These are phyloP conservation scores for Acidomyces sp. DNA, from an alignment of 495 filamentous ascomycete species.

Conservation along the genomic window DNA sequence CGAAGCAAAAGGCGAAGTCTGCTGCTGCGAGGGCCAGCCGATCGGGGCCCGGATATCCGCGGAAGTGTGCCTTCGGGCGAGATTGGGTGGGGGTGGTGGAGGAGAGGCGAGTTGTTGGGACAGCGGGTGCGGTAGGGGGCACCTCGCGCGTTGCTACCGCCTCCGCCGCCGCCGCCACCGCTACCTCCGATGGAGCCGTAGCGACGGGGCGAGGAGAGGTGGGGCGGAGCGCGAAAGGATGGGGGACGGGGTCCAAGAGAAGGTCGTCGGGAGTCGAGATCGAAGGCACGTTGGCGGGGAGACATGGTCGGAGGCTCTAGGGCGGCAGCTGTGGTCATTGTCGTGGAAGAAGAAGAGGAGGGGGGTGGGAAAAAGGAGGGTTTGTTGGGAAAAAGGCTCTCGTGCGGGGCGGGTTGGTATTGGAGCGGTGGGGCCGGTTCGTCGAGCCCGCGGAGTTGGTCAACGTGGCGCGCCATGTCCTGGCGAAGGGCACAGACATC, in stretches of 20 bases:
- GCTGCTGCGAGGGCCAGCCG: no score
- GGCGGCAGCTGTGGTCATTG: no score
- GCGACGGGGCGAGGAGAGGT: constrained; percentile 63
- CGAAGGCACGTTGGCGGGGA: constrained; percentile 78
- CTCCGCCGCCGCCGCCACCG: no score
- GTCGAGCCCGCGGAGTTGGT: constrained; percentile 56
- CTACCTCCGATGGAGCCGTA: constrained; percentile 73
- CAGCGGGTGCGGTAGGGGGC: constrained; percentile 48
- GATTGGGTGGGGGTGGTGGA: constrained; percentile 65
- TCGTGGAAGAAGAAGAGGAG: no score
- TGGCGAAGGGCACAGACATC: constrained; percentile 66
- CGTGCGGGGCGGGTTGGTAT: no score
- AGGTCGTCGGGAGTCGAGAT: constrained; percentile 65
- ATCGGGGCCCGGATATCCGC: constrained; percentile 97
- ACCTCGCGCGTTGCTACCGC: constrained; percentile 58
- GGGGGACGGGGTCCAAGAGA: constrained; percentile 39
- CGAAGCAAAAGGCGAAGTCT: constrained; percentile 64
- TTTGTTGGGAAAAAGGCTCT: constrained; percentile 58
- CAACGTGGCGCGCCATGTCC: constrained; percentile 74
- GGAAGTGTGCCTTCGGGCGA: constrained; percentile 81
- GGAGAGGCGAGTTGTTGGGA: no score
- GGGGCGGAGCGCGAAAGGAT: constrained; percentile 62
- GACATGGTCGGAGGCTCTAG: constrained; percentile 63
- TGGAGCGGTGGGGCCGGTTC: no score
- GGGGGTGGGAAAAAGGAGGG: constrained; percentile 65